Base-by-base conservation (phyloP, 2,329 filamentous ascomycete genomes). In the Cladobotryum protrusum region DNA sequence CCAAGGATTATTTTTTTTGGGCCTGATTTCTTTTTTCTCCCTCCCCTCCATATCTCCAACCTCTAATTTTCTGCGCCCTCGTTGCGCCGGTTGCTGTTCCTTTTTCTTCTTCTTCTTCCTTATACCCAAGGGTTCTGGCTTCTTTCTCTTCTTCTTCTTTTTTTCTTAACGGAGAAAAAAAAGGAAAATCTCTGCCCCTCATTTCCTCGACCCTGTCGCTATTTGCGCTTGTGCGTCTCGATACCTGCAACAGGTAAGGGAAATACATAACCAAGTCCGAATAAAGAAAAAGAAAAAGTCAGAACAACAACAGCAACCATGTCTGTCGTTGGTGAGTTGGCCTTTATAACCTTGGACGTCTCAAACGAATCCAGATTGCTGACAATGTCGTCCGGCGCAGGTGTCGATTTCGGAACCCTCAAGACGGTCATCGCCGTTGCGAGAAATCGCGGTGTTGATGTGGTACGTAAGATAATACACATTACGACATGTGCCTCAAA, bases 401-500 rank as follows among this genome's bases (percentile, higher is more conserved):
- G 90, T 73, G 83, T 95, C 73, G 92, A 97, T 82, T 86, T 97
- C 76, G 92, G 92, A 77, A 89, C 89, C 61, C 84, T 95, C 71
- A 96, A 95, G 82, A 96, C 92, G 70, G 91, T 95, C 67, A 87
- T 97, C 74, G 92, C 92, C 70, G 92, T 97, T 72, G 93, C 93
- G 68, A 85, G 93, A 72, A 97, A 97, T 75, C 91, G 95, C 71
- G 93, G 93, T 76, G 93, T 99, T 72, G 93, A 99, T 79, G 93
- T 99, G 70, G 90, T 96, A 81, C 68, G 90, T 93, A 67, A 37
- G 12, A 14, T 14, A 37, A 37, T 13, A 37, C 14, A 37, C 14
- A 37, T 13, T n/a, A 17, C 14, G 4, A 12, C 14, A 5, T 17
- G 12, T 37, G 11, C 24, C 24, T 8, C 24, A 8, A 29, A 6